Evolutionary conservation across 306 rosid genomes (phyloP), one percentile per base, ranked within the genome.

Genomic region (Fagus sylvatica): DNA sequence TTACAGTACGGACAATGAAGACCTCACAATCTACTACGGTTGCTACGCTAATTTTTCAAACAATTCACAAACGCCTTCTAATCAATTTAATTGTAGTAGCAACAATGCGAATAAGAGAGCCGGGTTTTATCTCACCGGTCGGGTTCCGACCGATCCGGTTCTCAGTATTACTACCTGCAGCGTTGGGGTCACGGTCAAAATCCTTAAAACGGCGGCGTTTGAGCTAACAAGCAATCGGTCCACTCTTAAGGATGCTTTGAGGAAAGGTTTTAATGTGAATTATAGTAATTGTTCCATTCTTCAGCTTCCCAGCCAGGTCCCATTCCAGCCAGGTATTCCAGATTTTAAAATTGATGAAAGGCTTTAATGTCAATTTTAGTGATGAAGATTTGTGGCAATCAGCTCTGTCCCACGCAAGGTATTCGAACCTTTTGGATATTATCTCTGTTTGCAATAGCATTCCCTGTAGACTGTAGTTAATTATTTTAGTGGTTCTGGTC

Each of bases 211-310:
- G 49, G 78, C 83, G 51, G 87, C 74, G 32, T 12, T 2, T 1
- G 42, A 76, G 39, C 78, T 91, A 1, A 69, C 65, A 1, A 12
- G 2, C 5, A 42, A 86, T 7, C 81, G 79, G 11, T 80, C 90
- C 13, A 28, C 82, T 75, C 88, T 89, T 61, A 51, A 36, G 56
- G 80, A 88, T 53, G 82, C 80, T 40, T 82, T 91, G 83, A 91
- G 83, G 91, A 4, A 19, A 4, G 94, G 94, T n/a, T 91, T 89
- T 79, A 61, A 80, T 46, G 82, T 87, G 64, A 89, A 53, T 56
- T 91, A 83, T 74, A 72, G 43, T 0, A 60, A 72, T 74, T 87
- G 86, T 62, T 67, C 56, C 75, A n/a, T n/a, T n/a, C n/a, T n/a
- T n/a, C n/a, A n/a, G n/a, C n/a, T n/a, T 56, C 53, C 0, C 40